Conservation (phyloP, 768 basidiomycete species). For the Cyathus striatus region DNA sequence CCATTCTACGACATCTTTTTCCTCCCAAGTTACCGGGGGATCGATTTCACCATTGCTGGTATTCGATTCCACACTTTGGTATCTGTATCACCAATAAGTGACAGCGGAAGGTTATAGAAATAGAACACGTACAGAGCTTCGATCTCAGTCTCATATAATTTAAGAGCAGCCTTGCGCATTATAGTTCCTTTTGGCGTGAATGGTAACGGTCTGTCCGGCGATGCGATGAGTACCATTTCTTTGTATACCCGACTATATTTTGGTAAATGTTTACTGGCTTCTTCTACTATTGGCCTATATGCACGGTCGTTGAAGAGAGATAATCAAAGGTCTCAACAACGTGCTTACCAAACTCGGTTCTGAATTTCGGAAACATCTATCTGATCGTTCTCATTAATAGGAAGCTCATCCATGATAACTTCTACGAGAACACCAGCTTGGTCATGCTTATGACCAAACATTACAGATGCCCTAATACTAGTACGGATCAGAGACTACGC, state of each 20-base stretch:
- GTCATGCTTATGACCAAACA: conserved; percentile 34
- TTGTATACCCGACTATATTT: conserved; percentile 39
- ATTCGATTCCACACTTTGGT: conserved; percentile 4
- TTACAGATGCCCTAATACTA: conserved; percentile 24
- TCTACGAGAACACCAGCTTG: conserved; percentile 26
- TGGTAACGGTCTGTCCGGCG: conserved; percentile 29
- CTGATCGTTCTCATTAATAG: conserved; percentile 23
- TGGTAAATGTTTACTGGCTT: conserved; percentile 34
- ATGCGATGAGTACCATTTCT: conserved; percentile 45
- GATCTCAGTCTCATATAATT: conserved; percentile 32
- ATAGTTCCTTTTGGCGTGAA: conserved; percentile 34
- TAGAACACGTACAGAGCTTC: conserved; percentile 25
- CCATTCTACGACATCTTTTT: conserved; percentile 9
- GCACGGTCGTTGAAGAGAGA: too few relatives aligned
- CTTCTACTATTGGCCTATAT: conserved; percentile 29
- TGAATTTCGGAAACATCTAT: conserved; percentile 20
- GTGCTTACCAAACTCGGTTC: conserved; percentile 27
- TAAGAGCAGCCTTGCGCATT: conserved; percentile 25
- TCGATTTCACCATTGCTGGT: conserved; percentile 1
- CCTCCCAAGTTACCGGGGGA: conserved; percentile 4
- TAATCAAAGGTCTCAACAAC: background rate
- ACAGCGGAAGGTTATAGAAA: too few relatives aligned
- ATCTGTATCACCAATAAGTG: too few relatives aligned
- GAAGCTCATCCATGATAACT: conserved; percentile 10
- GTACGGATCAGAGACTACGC: background rate